phyloP scores from a whole-genome alignment of 805 yeast genomes.

The Zygoascus biomembranicola region DNA sequence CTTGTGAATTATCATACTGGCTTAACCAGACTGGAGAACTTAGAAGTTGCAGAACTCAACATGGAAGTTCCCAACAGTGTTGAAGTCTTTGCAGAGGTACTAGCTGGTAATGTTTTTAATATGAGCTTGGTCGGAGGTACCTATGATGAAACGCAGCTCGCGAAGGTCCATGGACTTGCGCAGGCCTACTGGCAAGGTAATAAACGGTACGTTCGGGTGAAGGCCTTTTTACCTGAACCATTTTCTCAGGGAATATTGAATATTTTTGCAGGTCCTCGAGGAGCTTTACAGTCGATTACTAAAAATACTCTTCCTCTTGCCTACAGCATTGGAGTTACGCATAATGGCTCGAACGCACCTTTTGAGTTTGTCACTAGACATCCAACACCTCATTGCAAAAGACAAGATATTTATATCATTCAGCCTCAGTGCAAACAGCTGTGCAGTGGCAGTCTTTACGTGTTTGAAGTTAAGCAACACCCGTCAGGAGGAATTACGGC shows the following conservation, averaged over 20 bases:
- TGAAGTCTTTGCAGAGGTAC: slow-evolving; percentile 50
- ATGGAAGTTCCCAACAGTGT: slow-evolving; percentile 61
- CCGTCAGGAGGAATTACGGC: slow-evolving; percentile 44
- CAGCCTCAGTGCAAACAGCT: slow-evolving; percentile 75
- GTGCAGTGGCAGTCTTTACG: slow-evolving; percentile 48
- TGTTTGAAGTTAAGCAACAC: slow-evolving; percentile 55
- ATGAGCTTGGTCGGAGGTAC: slow-evolving; percentile 8
- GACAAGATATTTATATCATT: slow-evolving; percentile 69
- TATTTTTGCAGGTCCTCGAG: slow-evolving; percentile 62
- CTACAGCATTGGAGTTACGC: slow-evolving; percentile 66
- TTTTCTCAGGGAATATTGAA: slow-evolving; percentile 63
- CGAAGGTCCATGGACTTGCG: slow-evolving; percentile 51
- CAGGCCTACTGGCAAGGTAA: slow-evolving; percentile 68
- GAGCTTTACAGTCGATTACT: slow-evolving; percentile 21
- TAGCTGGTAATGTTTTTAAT: slow-evolving; percentile 15
- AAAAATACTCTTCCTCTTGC: slow-evolving; percentile 48
- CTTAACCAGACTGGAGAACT: slow-evolving; percentile 59
- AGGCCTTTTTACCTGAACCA: slow-evolving; percentile 71
- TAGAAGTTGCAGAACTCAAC: slow-evolving; percentile 74
- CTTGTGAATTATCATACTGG: slow-evolving; percentile 71
- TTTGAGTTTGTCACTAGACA: slow-evolving; percentile 63
- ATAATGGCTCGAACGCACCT: slow-evolving; percentile 54
- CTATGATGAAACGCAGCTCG: slow-evolving; percentile 7
- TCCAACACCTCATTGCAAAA: slow-evolving; percentile 61
- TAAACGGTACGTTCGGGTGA: slow-evolving; percentile 62